Evolutionary conservation across 2,329 filamentous ascomycete species (phyloP), one percentile per base, ranked within the genome.

Genomic region (Tolypocladium ovalisporum): DNA sequence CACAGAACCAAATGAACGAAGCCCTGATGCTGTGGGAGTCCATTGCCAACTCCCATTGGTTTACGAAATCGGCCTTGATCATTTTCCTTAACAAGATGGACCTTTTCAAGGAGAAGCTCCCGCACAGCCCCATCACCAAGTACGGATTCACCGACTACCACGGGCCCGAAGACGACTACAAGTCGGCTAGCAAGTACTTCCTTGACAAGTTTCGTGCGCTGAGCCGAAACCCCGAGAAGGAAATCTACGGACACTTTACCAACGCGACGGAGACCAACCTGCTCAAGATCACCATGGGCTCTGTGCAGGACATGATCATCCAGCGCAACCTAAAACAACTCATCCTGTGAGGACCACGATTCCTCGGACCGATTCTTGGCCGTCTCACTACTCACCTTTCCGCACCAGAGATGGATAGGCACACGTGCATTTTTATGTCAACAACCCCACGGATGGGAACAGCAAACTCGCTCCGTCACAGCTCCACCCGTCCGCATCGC

Each of bases 211-310:
- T 99, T 75, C 93, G 97, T 68, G 94, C 89, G 71, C 80, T 99
- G 71, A 99, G 97, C 79, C 94, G 97, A 76, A 93, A 97, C 73
- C 94, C 97, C 79, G 96, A 91, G 57, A 99, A 99, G 81, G 94
- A 99, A 75, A 97, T 99, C 73, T 99, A 99, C 81, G 97, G 94
- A 59, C 94, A 97, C 76, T 99, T 99, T 77, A 99, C 94, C 55
- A 97, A 94, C 73, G 94, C 94, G 61, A 99, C 94, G 54, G 94
- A 37, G 15, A 39, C 53, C 37, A 32, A 90, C 67, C 74, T 93
- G 61, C 79, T 93, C 63, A 92, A 91, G 75, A 90, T 90, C 62
- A 93, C 89, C 42, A 93, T 93, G 89, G 81, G 83, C 62, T 90
- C 87, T 13, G 89, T 93, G 57, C 88, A 93, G 73, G 89, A 93